Conservation (phyloP, 495 filamentous ascomycete species). For the Friedmanniomyces simplex region DNA sequence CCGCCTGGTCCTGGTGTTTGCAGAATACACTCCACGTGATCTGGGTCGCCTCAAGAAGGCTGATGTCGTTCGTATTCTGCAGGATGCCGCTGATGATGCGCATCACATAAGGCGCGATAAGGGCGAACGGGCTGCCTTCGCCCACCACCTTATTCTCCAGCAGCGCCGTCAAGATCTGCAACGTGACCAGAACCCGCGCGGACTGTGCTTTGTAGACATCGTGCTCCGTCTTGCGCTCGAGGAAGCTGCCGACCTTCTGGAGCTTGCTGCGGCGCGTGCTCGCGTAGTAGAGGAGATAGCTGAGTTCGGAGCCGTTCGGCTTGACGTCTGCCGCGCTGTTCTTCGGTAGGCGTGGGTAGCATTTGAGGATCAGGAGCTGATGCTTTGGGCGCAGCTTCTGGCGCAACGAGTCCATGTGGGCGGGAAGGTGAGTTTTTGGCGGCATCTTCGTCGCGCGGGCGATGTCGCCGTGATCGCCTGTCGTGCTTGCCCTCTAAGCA, state of each 20-base stretch:
- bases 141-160: slow-evolving; percentile 57
- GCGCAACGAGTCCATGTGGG: slow-evolving; percentile 48
- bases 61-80: slow-evolving; percentile 23
- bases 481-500: slow-evolving; percentile 11
- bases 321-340: slow-evolving; percentile 71
- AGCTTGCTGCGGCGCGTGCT: slow-evolving; percentile 87
- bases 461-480: background rate
- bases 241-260: slow-evolving; percentile 81
- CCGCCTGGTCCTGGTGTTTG: slow-evolving; percentile 64
- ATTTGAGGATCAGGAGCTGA: slow-evolving; percentile 84
- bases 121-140: slow-evolving; percentile 69
- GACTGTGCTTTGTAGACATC: slow-evolving; percentile 51
- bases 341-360: slow-evolving; percentile 83
- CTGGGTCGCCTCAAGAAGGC: slow-evolving; percentile 67
- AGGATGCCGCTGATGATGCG: slow-evolving; percentile 69
- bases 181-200: slow-evolving; percentile 86
- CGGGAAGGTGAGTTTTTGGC: slow-evolving; percentile 13
- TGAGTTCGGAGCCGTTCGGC: slow-evolving; percentile 87
- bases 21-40: slow-evolving; percentile 77
- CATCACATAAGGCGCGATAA: slow-evolving; percentile 72
- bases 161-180: slow-evolving; percentile 75
- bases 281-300: slow-evolving; percentile 89
- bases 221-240: slow-evolving; percentile 78
- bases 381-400: slow-evolving; percentile 74
- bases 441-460: slow-evolving; percentile 2